A percentile compares a stretch with the other conserved stretches of the same genome.
phyloP scores from a whole-genome alignment of 768 basidiomycete species.

The Boletales sp. region DNA sequence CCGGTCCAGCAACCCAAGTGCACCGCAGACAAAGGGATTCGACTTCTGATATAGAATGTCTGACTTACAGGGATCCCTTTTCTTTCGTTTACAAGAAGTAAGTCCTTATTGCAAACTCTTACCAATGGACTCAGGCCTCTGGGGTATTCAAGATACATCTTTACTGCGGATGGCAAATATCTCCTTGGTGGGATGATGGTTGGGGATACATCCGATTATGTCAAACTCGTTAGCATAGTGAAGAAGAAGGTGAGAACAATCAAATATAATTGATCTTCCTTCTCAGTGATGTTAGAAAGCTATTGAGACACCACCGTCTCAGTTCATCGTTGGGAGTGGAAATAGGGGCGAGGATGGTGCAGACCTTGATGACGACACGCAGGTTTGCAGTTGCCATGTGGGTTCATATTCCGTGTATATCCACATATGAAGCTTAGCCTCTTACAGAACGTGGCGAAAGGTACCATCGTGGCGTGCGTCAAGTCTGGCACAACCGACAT shows the following conservation, averaged over 20 bases:
- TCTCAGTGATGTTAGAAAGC: constrained; percentile 44
- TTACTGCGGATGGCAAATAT: constrained; percentile 66
- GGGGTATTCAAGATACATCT: constrained; percentile 48
- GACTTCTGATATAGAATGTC: constrained; percentile 39
- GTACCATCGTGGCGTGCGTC: constrained; percentile 48
- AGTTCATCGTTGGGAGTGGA: constrained; percentile 59
- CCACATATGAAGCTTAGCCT: not conserved
- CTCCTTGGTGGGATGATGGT: constrained; percentile 79
- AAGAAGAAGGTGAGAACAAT: constrained; percentile 51
- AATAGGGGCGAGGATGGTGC: constrained; percentile 54
- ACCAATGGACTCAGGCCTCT: not conserved
- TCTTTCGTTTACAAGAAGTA: constrained; percentile 66
- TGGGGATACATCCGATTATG: constrained; percentile 65
- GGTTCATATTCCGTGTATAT: constrained; percentile 5
- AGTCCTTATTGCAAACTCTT: not conserved
- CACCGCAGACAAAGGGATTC: not conserved
- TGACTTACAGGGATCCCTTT: constrained; percentile 73
- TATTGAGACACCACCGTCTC: constrained; percentile 58
- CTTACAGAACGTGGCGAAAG: constrained; percentile 59
- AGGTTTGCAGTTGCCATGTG: constrained; percentile 69
- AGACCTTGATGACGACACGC: constrained; percentile 68
- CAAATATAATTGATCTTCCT: not conserved
- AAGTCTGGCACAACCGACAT: constrained; percentile 47
- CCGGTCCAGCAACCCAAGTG: not conserved
- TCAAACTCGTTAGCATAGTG: constrained; percentile 65